These are phyloP conservation scores for Fraxinus americana DNA, from an alignment of 257 asterid genomes.

Conservation along the genomic window DNA sequence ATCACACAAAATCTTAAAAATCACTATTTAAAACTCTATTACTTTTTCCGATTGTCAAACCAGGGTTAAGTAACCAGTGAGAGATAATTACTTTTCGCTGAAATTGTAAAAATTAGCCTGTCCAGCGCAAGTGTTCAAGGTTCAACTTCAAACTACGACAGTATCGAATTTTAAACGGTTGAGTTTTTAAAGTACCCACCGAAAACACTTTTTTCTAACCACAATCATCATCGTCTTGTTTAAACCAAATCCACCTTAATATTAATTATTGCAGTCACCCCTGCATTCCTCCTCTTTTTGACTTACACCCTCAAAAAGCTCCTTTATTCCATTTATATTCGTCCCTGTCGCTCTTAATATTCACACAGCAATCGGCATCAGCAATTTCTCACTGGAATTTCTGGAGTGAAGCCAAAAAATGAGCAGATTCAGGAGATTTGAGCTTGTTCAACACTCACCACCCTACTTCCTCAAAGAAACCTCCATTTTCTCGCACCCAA, in stretches of 20 bases:
- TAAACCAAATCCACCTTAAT: neutral
- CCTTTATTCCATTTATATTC: neutral
- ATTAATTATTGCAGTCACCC: neutral
- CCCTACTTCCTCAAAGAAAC: slow-evolving; percentile 35
- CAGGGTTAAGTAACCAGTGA: too few relatives aligned
- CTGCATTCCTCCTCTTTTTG: neutral
- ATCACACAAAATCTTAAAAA: too few relatives aligned
- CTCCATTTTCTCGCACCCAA: slow-evolving; percentile 42
- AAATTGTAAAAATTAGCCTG: too few relatives aligned
- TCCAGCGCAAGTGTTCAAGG: too few relatives aligned
- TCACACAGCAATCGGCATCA: neutral
- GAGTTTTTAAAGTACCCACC: too few relatives aligned
- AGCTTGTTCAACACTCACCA: slow-evolving; percentile 56
- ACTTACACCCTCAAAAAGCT: neutral
- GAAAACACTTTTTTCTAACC: too few relatives aligned
- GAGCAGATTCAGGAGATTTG: slow-evolving; percentile 67
- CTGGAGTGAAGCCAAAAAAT: slow-evolving; percentile 31
- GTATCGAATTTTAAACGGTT: too few relatives aligned
- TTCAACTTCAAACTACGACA: too few relatives aligned
- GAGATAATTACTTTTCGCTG: too few relatives aligned
- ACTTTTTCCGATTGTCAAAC: too few relatives aligned
- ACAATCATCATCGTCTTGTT: too few relatives aligned
- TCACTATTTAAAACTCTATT: too few relatives aligned
- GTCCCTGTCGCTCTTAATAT: neutral
- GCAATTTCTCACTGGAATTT: neutral